Evolutionary conservation across 495 filamentous ascomycete genomes (phyloP), one percentile per base, ranked within the genome.

Genomic region (Penicillium goetzii): DNA sequence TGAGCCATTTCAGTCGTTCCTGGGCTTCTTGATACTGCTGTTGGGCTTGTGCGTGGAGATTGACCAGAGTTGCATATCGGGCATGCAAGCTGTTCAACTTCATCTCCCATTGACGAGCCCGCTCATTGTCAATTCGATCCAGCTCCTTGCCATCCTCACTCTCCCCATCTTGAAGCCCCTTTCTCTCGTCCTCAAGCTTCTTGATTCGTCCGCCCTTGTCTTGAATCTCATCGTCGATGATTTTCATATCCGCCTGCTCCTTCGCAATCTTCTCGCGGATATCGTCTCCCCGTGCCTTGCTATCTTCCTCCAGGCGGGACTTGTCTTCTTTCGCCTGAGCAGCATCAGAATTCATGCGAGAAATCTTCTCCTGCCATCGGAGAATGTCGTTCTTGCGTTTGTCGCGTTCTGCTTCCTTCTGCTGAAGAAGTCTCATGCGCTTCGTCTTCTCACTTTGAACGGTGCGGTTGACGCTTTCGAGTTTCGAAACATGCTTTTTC

Each of bases 391-490:
- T 80, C 62, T 83, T 84, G 57, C 88, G 75, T 69, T 86, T 88
- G 66, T 83, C 78, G 49, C 86, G 79, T 60, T 90, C 86, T 6
- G 81, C 80, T 66, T 85, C 80, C 69, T 88, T 90, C 63, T 88
- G 85, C 57, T 86, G 83, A 36, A 89, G 72, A 34, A 85, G 64
- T 65, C 80, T 82, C 68, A 98, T 92, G 66, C 90, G 92, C 66
- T 92, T 89, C 0, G 84, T 80, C 70, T 90, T 91, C 68, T 88
- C 86, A 57, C 89, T 89, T 70, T 97, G 89, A 11, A 93, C 92
- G n/a, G 86, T 83, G 55, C 92, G 84, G 76, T 96, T 97, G 54
- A 88, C 80, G 33, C 92, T 88, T 68, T 97, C 93, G 25, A 95
- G 81, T 32, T 85, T 84, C 51, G 90, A 86, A 33, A 94, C 90